A percentile compares a stretch with the other conserved stretches of the same genome.
These are phyloP conservation scores for Penicillium macrosclerotiorum DNA, from an alignment of 495 filamentous ascomycete genomes.

Conservation along the genomic window DNA sequence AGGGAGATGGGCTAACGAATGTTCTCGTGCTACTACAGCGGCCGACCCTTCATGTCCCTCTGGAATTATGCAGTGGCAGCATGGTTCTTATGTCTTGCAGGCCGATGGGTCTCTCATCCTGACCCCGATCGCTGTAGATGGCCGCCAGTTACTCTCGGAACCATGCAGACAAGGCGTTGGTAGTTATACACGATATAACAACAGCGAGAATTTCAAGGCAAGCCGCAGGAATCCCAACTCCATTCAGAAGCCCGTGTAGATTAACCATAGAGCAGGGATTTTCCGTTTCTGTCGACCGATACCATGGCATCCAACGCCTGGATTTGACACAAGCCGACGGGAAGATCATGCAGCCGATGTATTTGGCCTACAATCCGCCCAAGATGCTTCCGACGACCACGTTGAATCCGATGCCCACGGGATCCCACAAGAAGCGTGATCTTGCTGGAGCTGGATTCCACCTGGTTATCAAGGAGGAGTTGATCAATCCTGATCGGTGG, in stretches of 20 bases:
- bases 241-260: slow-evolving; percentile 19
- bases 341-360: slow-evolving; percentile 70
- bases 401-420: slow-evolving; percentile 53
- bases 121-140: slow-evolving; percentile 65
- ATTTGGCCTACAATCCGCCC: slow-evolving; percentile 64
- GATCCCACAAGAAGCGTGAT: slow-evolving; percentile 19
- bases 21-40: slow-evolving; percentile 40
- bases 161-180: slow-evolving; percentile 56
- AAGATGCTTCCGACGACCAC: slow-evolving; percentile 74
- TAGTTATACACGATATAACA: slow-evolving; percentile 67
- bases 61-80: slow-evolving; percentile 77
- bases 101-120: slow-evolving; percentile 60
- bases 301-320: slow-evolving; percentile 61
- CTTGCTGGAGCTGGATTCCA: slow-evolving; percentile 15
- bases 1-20: not conserved
- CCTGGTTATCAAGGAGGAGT: slow-evolving; percentile 40
- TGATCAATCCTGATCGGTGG: slow-evolving; percentile 56
- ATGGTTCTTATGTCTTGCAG: slow-evolving; percentile 59
- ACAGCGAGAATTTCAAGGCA: slow-evolving; percentile 66
- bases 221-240: not conserved
- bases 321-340: slow-evolving; percentile 66
- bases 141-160: slow-evolving; percentile 67
- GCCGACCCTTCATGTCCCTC: slow-evolving; percentile 60
- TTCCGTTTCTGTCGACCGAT: slow-evolving; percentile 58
- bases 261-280: slow-evolving; percentile 58